Evolutionary conservation across 2,329 filamentous ascomycete genomes (phyloP).

Genomic region (Cladorrhinum sp.): DNA sequence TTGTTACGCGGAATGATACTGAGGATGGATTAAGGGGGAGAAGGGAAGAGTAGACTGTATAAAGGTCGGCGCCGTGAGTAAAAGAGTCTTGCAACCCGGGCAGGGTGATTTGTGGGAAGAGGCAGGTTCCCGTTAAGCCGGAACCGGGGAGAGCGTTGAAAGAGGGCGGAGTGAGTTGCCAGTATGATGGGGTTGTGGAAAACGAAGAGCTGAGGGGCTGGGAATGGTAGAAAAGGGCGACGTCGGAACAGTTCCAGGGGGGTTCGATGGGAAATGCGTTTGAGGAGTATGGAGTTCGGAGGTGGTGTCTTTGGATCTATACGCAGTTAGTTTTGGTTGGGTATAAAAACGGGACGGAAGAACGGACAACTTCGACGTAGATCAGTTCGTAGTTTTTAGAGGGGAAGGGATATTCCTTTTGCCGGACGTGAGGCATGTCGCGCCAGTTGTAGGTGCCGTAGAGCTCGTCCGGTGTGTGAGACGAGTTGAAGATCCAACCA

Average conservation of each 20-base stretch:
- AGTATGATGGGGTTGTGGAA: constrained; percentile 54
- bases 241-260: constrained; percentile 68
- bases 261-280: constrained; percentile 74
- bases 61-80: constrained; percentile 74
- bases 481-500: constrained; percentile 72
- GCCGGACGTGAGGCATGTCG: constrained; percentile 82
- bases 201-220: constrained; percentile 43
- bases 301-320: constrained; percentile 78
- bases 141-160: constrained; percentile 64
- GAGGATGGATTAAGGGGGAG: constrained; percentile 52
- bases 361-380: constrained; percentile 73
- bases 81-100: constrained; percentile 70
- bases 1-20: constrained; percentile 69
- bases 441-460: constrained; percentile 76
- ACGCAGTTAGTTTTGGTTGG: background rate
- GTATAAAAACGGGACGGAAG: background rate
- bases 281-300: constrained; percentile 73
- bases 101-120: constrained; percentile 77
- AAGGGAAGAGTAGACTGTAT: constrained; percentile 69
- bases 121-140: constrained; percentile 71
- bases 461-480: constrained; percentile 49
- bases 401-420: constrained; percentile 58
- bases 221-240: constrained; percentile 68
- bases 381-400: constrained; percentile 57
- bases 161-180: constrained; percentile 58